phyloP scores from a whole-genome alignment of 257 asterid species.

The Paulownia fortunei region DNA sequence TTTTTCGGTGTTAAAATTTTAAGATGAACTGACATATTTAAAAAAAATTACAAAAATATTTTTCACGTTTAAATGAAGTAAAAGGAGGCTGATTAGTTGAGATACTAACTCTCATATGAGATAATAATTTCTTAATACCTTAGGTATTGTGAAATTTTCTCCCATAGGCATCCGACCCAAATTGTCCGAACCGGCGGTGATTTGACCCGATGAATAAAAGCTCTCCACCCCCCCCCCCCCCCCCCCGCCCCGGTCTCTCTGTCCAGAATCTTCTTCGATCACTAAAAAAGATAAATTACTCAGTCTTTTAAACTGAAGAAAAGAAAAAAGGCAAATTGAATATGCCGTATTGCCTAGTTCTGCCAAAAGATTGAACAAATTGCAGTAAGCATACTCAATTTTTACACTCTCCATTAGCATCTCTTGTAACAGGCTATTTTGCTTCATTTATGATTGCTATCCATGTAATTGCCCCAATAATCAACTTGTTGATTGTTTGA shows the following conservation, averaged over 20 bases:
- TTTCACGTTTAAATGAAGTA: too few species aligned
- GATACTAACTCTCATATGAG: too few species aligned
- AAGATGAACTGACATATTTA: background rate
- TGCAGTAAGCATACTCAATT: conserved; percentile 19
- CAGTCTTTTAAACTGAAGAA: background rate
- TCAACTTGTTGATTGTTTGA: background rate
- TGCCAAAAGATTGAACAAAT: background rate
- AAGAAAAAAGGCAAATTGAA: background rate
- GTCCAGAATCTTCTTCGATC: conserved; percentile 54
- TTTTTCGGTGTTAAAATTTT: too few species aligned
- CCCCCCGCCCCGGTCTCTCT: background rate
- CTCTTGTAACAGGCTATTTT: background rate
- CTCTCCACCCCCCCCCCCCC: too few species aligned
- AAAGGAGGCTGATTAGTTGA: too few species aligned
- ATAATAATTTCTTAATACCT: too few species aligned
- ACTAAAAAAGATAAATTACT: conserved; percentile 15
- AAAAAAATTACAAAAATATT: too few species aligned
- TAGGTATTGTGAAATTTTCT: too few species aligned
- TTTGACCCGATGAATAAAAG: conserved; percentile 11
- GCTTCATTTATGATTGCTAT: background rate
- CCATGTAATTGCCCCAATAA: background rate
- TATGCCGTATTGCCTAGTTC: background rate
- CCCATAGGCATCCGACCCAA: background rate
- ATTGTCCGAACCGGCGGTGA: conserved; percentile 3
- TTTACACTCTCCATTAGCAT: background rate